These are phyloP conservation scores for Neurospora terricola DNA, from an alignment of 495 filamentous ascomycete genomes.

Conservation along the genomic window DNA sequence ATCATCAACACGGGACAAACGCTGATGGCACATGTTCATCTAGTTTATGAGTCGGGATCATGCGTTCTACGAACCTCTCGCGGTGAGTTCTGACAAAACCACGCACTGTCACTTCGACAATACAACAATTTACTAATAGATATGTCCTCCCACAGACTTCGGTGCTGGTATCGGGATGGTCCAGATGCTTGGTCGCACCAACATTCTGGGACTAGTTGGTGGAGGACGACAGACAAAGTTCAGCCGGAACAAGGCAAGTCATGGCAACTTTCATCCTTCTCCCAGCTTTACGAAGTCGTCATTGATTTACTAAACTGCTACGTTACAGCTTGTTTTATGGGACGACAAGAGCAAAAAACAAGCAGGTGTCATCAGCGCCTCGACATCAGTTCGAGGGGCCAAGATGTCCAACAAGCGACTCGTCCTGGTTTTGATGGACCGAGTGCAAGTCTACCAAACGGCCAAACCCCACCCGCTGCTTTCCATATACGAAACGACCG, in stretches of 20 bases:
- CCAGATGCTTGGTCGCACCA: slow-evolving; percentile 80
- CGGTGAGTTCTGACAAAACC: slow-evolving; percentile 14
- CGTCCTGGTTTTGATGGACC: slow-evolving; percentile 72
- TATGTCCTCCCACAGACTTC: slow-evolving; percentile 47
- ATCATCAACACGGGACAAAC: background rate
- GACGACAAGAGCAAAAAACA: slow-evolving; percentile 73
- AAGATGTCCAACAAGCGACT: slow-evolving; percentile 70
- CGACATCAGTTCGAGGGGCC: slow-evolving; percentile 63
- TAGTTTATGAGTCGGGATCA: slow-evolving; percentile 71
- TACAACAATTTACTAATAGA: background rate
- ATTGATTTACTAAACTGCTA: background rate
- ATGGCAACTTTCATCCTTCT: background rate
- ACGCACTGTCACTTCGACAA: background rate
- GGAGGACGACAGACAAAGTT: slow-evolving; percentile 82
- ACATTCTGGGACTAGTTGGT: slow-evolving; percentile 82
- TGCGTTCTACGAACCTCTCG: slow-evolving; percentile 59
- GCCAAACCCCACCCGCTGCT: slow-evolving; percentile 63
- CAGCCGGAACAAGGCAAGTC: slow-evolving; percentile 69
- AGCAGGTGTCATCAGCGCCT: slow-evolving; percentile 44
- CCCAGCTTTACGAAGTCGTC: background rate
- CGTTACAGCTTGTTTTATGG: slow-evolving; percentile 70
- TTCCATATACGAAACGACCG: slow-evolving; percentile 71
- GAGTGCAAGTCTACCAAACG: slow-evolving; percentile 73
- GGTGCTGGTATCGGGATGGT: slow-evolving; percentile 75
- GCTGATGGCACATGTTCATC: slow-evolving; percentile 4